Base-by-base conservation (phyloP, 495 filamentous ascomycete species). In the Penicillium crystallinum region DNA sequence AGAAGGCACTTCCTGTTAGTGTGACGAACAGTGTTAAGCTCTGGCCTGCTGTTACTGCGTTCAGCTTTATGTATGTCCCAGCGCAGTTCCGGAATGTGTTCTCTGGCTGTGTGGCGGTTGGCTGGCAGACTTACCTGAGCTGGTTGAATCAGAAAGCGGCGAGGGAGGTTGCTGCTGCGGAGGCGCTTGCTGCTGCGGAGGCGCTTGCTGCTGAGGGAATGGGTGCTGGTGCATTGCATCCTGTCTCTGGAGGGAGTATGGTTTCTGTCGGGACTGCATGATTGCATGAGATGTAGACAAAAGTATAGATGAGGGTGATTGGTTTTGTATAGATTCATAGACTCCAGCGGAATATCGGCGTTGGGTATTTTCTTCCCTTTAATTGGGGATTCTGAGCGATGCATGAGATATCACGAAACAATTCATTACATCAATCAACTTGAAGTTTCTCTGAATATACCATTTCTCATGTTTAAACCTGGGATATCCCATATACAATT, bases 81-180 rank as follows among this genome's bases (percentile, higher is more conserved):
- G 68, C 89, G 19, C 81, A 91, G 65, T 91, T 86, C 62, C 77
- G 91, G 43, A 86, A 81, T 46, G 73, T 96, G 8, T 91, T 96
- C 65, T 82, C 86, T 0, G 91, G 80, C 6, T 66, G 81, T 12
- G 78, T 91, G 59, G 90, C 89, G 2, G 84, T 95, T 39, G 87
- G 88, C 1, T 97, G 91, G 91, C 91, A 96, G 71, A 89, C 87
- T 3, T 97, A 97, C 76, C 61, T 97, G 55, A 86, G 82, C 47
- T 87, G 82, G 69, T 69, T 97, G 64, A 96, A 95, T 56, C 80
- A 85, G 66, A 77, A 72, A 54, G 89, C 87, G 4, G 87, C 87
- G 57, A 68, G 71, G 35, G 74, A 82, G 62, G 79, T 78, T 42
- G 62, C 61, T 50, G 59, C 54, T 15, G 61, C 55, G 7, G 72